Base-by-base conservation (phyloP, 352 stramenopile genomes). In the Globisporangium nagaii region DNA sequence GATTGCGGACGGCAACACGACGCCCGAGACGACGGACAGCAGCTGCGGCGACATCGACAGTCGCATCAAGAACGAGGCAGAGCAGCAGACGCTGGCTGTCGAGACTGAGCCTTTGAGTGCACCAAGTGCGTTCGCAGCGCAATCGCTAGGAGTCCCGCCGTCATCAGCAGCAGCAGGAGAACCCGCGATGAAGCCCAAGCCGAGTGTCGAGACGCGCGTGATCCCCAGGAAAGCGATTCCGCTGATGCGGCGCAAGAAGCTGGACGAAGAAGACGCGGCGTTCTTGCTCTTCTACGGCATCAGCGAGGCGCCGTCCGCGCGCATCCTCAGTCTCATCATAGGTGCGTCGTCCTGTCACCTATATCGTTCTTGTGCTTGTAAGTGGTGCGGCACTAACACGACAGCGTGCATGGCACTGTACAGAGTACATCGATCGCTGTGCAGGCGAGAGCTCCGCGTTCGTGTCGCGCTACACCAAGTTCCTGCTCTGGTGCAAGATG, bases 251-350 rank as follows among this genome's bases (percentile, higher is more conserved):
- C 11, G 51, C 28, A 53, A 70, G 20, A 68, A 65, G 12, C 54
- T 90, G 12, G 72, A 75, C 31, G 77, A 88, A 50, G 78, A 87
- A 52, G 66, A 87, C 49, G 80, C 80, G 4, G 80, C 73, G 15
- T 83, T 87, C 51, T 36, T 88, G 43, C 66, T 90, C 10, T 90
- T 88, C 59, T 76, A 87, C 43, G 77, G 80, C 25, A 66, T 70
- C 10, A 66, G 73, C 32, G 70, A 88, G 53, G 62, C 65, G 0
- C 73, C 80, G 15, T 72, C 65, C 34, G 65, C 75, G 0, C 56
- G 46, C 24, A 73, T 85, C 13, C 58, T 90, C 6, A 66, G 73
- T 9, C 64, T 79, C 2, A 74, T 90, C 34, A 68, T 90, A 44
- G 76, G 79, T 82, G 66, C 44, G 73, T 70, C 4, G 12, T 42